A percentile compares a stretch with the other conserved stretches of the same genome.
phyloP scores from a whole-genome alignment of 768 basidiomycete species.

The Agaricus blazei region DNA sequence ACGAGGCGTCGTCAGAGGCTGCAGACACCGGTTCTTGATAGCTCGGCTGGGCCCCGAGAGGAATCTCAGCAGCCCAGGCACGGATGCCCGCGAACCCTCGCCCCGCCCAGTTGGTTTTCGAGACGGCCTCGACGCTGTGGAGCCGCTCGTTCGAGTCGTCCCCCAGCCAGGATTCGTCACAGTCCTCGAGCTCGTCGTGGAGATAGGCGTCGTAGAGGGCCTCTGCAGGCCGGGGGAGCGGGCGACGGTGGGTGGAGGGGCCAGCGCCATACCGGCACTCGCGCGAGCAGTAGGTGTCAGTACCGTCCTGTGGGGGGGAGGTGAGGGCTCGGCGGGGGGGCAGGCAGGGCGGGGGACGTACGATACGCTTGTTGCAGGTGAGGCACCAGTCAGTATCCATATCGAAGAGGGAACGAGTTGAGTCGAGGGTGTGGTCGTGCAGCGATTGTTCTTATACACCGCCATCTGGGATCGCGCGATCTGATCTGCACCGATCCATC shows the following conservation, averaged over 20 bases:
- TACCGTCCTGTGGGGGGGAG: slow-evolving; percentile 21
- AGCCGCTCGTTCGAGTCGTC: slow-evolving; percentile 24
- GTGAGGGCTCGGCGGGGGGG: slow-evolving; percentile 14
- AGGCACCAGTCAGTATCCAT: slow-evolving; percentile 75
- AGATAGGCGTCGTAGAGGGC: slow-evolving; percentile 5
- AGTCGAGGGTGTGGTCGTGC: slow-evolving; percentile 14
- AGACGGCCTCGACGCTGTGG: slow-evolving; percentile 26
- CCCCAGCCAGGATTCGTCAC: slow-evolving; percentile 18
- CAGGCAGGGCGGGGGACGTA: slow-evolving; percentile 25
- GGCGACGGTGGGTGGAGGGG: slow-evolving; percentile 14
- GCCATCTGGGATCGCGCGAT: not conserved
- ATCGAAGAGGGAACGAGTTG: slow-evolving; percentile 17
- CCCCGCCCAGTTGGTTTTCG: slow-evolving; percentile 8
- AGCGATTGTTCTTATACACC: not conserved
- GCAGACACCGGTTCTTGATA: not conserved
- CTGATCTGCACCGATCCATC: slow-evolving; percentile 3
- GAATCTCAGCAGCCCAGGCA: slow-evolving; percentile 19
- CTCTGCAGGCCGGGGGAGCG: not conserved
- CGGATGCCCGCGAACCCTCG: slow-evolving; percentile 27
- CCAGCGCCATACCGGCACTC: slow-evolving; percentile 32
- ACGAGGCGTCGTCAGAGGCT: slow-evolving; percentile 8
- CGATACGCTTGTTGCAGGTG: slow-evolving; percentile 55
- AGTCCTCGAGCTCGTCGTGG: slow-evolving; percentile 14
- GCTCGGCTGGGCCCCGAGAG: slow-evolving; percentile 4
- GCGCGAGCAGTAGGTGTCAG: slow-evolving; percentile 48